phyloP scores from a whole-genome alignment of 306 rosid genomes.

The Comarum palustre region DNA sequence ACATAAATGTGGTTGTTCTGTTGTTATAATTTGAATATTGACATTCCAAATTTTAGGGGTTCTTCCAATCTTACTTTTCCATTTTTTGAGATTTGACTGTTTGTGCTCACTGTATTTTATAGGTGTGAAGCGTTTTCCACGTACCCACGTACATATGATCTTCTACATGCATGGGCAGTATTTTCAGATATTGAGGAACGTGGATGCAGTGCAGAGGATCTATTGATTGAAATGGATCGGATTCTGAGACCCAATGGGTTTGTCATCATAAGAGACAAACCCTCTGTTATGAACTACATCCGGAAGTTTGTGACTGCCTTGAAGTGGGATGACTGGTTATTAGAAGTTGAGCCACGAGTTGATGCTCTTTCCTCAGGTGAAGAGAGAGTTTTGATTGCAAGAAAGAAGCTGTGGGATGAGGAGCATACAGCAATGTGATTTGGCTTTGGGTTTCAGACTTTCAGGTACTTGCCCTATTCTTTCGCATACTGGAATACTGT shows the following conservation, averaged over 20 bases:
- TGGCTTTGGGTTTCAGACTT: slow-evolving; percentile 18
- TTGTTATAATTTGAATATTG: background rate
- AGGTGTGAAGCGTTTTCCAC: slow-evolving; percentile 74
- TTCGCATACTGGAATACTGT: background rate
- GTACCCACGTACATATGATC: slow-evolving; percentile 63
- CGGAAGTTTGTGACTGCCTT: slow-evolving; percentile 43
- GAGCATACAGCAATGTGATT: slow-evolving; percentile 24
- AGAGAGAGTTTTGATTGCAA: slow-evolving; percentile 57
- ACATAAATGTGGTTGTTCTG: background rate
- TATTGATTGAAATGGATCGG: slow-evolving; percentile 60
- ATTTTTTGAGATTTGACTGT: background rate
- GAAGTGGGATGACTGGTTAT: slow-evolving; percentile 62
- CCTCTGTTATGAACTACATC: slow-evolving; percentile 40
- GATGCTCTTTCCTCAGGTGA: slow-evolving; percentile 49
- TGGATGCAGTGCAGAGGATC: slow-evolving; percentile 53
- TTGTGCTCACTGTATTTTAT: background rate
- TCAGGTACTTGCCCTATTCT: slow-evolving; percentile 20
- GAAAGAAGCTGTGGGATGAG: slow-evolving; percentile 48
- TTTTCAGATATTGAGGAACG: slow-evolving; percentile 46
- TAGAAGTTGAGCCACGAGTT: slow-evolving; percentile 49
- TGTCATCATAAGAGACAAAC: slow-evolving; percentile 57
- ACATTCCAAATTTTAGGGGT: background rate
- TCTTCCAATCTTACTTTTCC: background rate
- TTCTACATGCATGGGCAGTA: slow-evolving; percentile 61
- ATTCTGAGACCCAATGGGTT: slow-evolving; percentile 57